Evolutionary conservation across 2,329 filamentous ascomycete species (phyloP), one percentile per base, ranked within the genome.

Genomic region (Aspergillus unguis): DNA sequence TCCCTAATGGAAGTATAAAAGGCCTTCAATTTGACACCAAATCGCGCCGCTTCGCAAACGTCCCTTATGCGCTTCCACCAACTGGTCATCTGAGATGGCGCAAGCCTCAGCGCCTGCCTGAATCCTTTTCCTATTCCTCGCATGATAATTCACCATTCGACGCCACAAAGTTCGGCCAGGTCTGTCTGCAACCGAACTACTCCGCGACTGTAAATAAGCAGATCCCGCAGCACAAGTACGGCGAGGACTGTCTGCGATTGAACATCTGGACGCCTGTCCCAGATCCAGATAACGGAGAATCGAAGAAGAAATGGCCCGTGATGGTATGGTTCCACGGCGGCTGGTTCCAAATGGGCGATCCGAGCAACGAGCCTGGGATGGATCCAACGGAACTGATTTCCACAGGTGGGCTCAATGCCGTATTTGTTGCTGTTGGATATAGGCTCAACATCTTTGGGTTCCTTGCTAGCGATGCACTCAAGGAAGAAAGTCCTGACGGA

Each of bases 361-460:
- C 74, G 11, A 43, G 41, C 10, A 75, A 79, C 28, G 70, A 74
- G 33, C 56, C 65, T 6, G 67, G 67, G 2, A 72, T 76, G 69
- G 69, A 77, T 45, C 73, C 75, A 0, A 77, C 73, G 0, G 75
- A 78, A 52, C 59, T 77, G 8, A 62, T 63, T 11, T 61, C 60
- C 11, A 62, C 58, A 0, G 61, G 59, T 1, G 52, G 50, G 10
- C 57, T 77, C 2, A 68, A 75, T 29, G 69, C 70, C 0, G 66
- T 78, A 11, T 69, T 77, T 4, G 69, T 77, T 0, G 70, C 76
- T 0, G 70, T 80, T 11, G 78, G 78, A 9, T 80, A 80, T 48
- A 72, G 71, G 17, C 67, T 78, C 50, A 78, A 77, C 28, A 62
- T 78, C 0, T 79, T 80, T 37, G 78, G 78, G 0, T 80, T 80